Percentiles rank a stretch among this genome's conserved stretches.
phyloP scores from a whole-genome alignment of 208 protist genomes.

The Wallacemonas collosoma region DNA sequence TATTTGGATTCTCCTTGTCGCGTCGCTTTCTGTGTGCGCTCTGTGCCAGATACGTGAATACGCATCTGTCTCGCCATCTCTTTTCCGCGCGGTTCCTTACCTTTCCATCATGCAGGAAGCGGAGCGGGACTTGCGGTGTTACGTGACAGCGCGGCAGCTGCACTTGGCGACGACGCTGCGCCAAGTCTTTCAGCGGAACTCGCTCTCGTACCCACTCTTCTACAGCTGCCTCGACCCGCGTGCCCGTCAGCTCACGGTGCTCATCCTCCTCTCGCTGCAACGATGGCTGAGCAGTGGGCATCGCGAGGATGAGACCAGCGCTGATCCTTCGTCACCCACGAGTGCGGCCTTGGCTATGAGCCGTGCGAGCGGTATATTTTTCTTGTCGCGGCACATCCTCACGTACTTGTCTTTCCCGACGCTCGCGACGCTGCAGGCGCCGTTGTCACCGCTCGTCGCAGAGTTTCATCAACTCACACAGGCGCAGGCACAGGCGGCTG shows the following conservation, averaged over 20 bases:
- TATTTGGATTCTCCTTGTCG: too few relatives aligned
- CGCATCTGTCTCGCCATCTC: background rate
- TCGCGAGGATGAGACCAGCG: background rate
- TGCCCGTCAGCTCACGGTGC: slow-evolving; percentile 34
- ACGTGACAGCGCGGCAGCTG: slow-evolving; percentile 73
- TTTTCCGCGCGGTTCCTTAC: slow-evolving; percentile 11
- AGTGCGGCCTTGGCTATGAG: slow-evolving; percentile 4
- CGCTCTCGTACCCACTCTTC: slow-evolving; percentile 64
- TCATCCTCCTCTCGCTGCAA: slow-evolving; percentile 49
- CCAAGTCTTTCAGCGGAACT: slow-evolving; percentile 51
- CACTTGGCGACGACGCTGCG: slow-evolving; percentile 62
- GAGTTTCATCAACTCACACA: slow-evolving; percentile 3
- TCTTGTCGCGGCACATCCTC: slow-evolving; percentile 14
- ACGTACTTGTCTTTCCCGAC: slow-evolving; percentile 14
- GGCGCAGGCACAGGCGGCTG: background rate
- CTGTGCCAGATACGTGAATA: too few relatives aligned
- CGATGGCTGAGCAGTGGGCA: slow-evolving; percentile 26
- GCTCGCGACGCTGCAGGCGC: slow-evolving; percentile 4
- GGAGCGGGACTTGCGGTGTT: slow-evolving; percentile 47
- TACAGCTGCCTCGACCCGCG: slow-evolving; percentile 53
- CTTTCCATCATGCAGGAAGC: slow-evolving; percentile 28
- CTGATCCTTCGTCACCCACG: background rate
- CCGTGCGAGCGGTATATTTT: background rate
- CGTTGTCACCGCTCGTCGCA: slow-evolving; percentile 1
- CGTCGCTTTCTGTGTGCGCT: too few relatives aligned